These are phyloP conservation scores for Astrothelium macrocarpum DNA, from an alignment of 495 filamentous ascomycete genomes.

Conservation along the genomic window DNA sequence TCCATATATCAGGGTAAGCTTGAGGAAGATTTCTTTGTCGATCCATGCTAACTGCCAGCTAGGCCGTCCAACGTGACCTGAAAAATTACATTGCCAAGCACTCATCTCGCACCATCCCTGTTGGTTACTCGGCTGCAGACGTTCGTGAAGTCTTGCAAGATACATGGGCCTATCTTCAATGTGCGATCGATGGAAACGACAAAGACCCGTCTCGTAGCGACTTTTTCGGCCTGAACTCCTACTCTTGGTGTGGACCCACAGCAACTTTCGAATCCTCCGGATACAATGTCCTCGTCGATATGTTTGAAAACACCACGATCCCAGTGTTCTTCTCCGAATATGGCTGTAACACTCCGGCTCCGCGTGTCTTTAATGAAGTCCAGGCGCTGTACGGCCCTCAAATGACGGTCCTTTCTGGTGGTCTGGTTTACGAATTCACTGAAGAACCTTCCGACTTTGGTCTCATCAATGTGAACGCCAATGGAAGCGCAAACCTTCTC, in stretches of 20 bases:
- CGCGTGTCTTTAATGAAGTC: constrained; percentile 79
- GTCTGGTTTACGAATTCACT: constrained; percentile 80
- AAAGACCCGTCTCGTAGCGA: constrained; percentile 60
- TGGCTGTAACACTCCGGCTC: constrained; percentile 75
- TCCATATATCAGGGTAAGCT: constrained; percentile 46
- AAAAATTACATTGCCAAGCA: constrained; percentile 80
- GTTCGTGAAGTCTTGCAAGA: constrained; percentile 70
- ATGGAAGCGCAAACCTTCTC: constrained; percentile 54
- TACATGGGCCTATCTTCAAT: constrained; percentile 76
- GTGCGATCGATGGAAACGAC: constrained; percentile 38
- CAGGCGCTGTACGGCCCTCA: constrained; percentile 64
- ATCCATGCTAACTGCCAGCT: not conserved
- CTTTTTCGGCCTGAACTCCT: constrained; percentile 90
- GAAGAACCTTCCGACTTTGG: constrained; percentile 67
- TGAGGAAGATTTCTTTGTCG: not conserved
- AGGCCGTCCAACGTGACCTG: constrained; percentile 70
- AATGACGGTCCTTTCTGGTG: constrained; percentile 80
- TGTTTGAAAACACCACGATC: constrained; percentile 63
- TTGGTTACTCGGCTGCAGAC: constrained; percentile 93
- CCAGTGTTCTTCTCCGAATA: constrained; percentile 96
- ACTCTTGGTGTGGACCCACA: constrained; percentile 78
- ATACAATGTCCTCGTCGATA: constrained; percentile 60
- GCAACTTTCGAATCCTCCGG: constrained; percentile 58
- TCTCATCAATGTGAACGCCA: constrained; percentile 58
- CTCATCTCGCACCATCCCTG: constrained; percentile 58